Base-by-base conservation (phyloP, 2,329 filamentous ascomycete species). In the Fusarium hainanense region DNA sequence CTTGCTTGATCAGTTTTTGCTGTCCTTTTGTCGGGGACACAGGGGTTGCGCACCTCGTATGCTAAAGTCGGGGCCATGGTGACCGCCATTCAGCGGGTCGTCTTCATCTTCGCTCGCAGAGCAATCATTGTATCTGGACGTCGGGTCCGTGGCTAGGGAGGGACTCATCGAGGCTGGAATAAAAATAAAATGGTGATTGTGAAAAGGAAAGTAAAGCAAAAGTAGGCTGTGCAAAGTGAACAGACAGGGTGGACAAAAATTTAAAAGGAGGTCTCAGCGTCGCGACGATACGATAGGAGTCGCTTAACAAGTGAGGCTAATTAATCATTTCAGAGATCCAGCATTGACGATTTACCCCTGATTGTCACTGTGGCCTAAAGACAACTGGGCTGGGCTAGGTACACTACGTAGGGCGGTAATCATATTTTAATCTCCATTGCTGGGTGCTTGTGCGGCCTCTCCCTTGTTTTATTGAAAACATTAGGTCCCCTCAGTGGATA, bases 31-130 rank as follows among this genome's bases (percentile, higher is more conserved):
- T 21, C 21, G 21, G 21, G 21, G 21, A 21, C 21, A 21, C 21
- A 21, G 21, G 21, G 21, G 21, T 21, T 44, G 52, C 66, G 66
- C 66, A 69, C 66, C 66, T 69, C 66, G 43, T 32, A 69, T 50
- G 14, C 56, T 66, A 30, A 69, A 67, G 40, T 69, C 66, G 9
- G 57, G 41, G 9, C 66, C 66, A 63, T 66, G 61, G n/a, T 66
- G 63, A 54, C 51, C 30, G 13, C 49, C 49, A 43, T 46, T 66
- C 43, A 66, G 20, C 48, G 63, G 63, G 58, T 70, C 68, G 25
- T 70, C 68, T 44, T 70, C 68, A 41, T 70, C 68, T 61, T 70
- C 68, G 68, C 68, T 71, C 58, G 63, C 68, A 71, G 68, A 68
- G 58, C 68, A 68, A 34, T 71, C 68, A 67, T 70, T 70, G 48